These are phyloP conservation scores for Neurospora sp. DNA, from an alignment of 2,329 filamentous ascomycete species.

Conservation along the genomic window DNA sequence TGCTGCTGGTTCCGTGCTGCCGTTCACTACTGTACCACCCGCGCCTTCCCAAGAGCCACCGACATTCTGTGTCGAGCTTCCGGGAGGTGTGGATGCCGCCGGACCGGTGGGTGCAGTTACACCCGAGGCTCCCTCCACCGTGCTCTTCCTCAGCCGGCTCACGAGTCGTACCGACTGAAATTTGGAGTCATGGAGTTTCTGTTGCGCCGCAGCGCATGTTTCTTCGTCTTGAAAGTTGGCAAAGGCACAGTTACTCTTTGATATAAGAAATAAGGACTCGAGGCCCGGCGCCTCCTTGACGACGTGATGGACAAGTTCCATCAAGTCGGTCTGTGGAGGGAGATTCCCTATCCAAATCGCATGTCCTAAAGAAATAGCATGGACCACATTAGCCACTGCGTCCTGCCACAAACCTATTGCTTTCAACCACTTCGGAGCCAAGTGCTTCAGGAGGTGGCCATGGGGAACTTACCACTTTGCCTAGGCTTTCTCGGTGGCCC, in stretches of 20 bases:
- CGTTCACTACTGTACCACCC: background rate
- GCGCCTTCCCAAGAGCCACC: background rate
- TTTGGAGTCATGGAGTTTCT: slow-evolving; percentile 79
- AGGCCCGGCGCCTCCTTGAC: slow-evolving; percentile 69
- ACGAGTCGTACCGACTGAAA: slow-evolving; percentile 81
- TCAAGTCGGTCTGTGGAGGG: slow-evolving; percentile 70
- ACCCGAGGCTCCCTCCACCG: slow-evolving; percentile 35
- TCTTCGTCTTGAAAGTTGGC: slow-evolving; percentile 83
- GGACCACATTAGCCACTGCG: slow-evolving; percentile 10
- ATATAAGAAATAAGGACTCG: slow-evolving; percentile 86
- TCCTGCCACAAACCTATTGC: slow-evolving; percentile 15
- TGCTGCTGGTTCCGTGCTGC: background rate
- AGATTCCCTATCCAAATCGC: slow-evolving; percentile 95
- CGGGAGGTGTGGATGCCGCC: slow-evolving; percentile 25
- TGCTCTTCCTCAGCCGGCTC: slow-evolving; percentile 62
- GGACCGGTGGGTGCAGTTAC: slow-evolving; percentile 46
- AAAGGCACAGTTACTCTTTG: slow-evolving; percentile 95
- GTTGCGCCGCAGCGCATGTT: slow-evolving; percentile 66
- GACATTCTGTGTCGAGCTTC: slow-evolving; percentile 5
- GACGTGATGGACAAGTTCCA: slow-evolving; percentile 83
- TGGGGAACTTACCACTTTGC: slow-evolving; percentile 44
- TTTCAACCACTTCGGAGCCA: slow-evolving; percentile 2
- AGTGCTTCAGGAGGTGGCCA: background rate
- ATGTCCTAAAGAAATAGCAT: slow-evolving; percentile 46
- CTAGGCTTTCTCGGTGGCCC: slow-evolving; percentile 47